Conservation (phyloP, 1,139 yeast genomes). For the Diutina pseudorugosa region DNA sequence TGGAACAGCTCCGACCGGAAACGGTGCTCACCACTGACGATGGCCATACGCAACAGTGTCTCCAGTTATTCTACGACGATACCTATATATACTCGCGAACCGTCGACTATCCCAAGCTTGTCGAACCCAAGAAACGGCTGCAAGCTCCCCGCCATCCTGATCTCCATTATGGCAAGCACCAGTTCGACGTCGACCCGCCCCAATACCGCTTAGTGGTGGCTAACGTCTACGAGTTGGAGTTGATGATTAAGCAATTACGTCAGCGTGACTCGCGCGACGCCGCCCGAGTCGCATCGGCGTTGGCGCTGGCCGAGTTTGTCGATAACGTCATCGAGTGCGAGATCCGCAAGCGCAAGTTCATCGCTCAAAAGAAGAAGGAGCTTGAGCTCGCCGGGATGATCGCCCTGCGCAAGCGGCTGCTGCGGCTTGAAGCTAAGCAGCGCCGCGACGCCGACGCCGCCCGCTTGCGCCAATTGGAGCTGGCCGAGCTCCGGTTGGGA, state of each 20-base stretch:
- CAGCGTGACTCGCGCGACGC: constrained; percentile 10
- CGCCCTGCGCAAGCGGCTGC: constrained; percentile 37
- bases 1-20: constrained; percentile 19
- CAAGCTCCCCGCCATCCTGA: constrained; percentile 24
- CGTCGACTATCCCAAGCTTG: constrained; percentile 18
- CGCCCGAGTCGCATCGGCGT: constrained; percentile 11
- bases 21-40: constrained; percentile 12
- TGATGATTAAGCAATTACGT: constrained; percentile 11
- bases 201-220: constrained; percentile 21
- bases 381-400: constrained; percentile 34
- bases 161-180: constrained; percentile 13
- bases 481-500: constrained; percentile 2
- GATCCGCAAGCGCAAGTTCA: constrained; percentile 26
- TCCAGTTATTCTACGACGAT: constrained; percentile 30
- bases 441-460: constrained; percentile 20
- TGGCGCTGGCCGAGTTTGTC: constrained; percentile 13
- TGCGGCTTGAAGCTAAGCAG: constrained; percentile 38
- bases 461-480: constrained; percentile 13
- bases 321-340: constrained; percentile 19
- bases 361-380: constrained; percentile 33
- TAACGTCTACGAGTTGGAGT: constrained; percentile 21
- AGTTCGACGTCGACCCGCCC: constrained; percentile 22
- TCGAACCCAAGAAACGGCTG: constrained; percentile 29
- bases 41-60: constrained; percentile 17
- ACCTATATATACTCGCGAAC: constrained; percentile 31